phyloP scores from a whole-genome alignment of 495 filamentous ascomycete species.

The Hypomontagnella submonticulosa region DNA sequence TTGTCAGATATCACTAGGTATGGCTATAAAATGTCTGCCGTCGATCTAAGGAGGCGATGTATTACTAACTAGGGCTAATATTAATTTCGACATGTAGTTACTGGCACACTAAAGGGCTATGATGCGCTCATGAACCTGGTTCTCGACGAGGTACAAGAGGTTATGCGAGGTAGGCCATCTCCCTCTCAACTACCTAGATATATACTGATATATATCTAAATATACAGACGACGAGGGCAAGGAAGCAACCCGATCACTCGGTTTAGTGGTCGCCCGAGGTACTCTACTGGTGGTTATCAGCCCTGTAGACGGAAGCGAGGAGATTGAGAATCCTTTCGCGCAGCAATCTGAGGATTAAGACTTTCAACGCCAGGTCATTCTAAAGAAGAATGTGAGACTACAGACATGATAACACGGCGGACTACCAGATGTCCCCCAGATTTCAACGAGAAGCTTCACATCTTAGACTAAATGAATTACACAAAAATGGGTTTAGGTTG shows the following conservation, averaged over 20 bases:
- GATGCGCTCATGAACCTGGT: constrained; percentile 98
- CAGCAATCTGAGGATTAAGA: constrained; percentile 68
- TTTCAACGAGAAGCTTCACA: neutral
- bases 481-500: too few species aligned
- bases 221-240: constrained; percentile 88
- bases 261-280: constrained; percentile 90
- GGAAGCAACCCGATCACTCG: constrained; percentile 81
- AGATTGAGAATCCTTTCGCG: constrained; percentile 93
- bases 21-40: neutral
- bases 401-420: neutral
- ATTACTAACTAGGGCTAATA: constrained; percentile 1
- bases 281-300: constrained; percentile 92
- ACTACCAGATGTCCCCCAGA: neutral
- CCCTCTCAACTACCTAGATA: neutral
- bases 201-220: constrained; percentile 23
- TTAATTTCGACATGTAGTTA: constrained; percentile 64
- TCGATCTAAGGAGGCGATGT: neutral
- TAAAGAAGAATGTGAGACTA: too few species aligned
- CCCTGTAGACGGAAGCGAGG: constrained; percentile 91
- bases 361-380: neutral
- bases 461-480: too few species aligned
- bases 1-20: neutral
- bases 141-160: constrained; percentile 91
- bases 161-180: constrained; percentile 74
- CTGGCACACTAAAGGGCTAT: constrained; percentile 89